Evolutionary conservation across 768 basidiomycete genomes (phyloP).

Genomic region (Tephrocybe sp.): DNA sequence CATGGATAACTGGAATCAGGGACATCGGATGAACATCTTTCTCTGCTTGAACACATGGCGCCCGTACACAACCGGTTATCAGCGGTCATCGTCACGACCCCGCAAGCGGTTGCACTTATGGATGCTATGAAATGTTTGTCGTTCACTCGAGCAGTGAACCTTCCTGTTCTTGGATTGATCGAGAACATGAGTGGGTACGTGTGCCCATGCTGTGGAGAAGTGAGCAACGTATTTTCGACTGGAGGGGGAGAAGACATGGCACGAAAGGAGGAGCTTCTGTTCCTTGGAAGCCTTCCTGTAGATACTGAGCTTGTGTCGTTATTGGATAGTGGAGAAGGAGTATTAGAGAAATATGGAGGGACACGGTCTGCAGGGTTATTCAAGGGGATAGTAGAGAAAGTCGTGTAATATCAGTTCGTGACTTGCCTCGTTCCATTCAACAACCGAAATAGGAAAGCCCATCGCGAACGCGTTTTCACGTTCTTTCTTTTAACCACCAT

Average conservation of each 20-base stretch:
- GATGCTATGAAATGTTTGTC: conserved; percentile 97
- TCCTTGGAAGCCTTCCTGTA: conserved; percentile 88
- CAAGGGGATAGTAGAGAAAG: conserved; percentile 43
- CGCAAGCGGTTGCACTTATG: conserved; percentile 93
- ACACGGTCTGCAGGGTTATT: conserved; percentile 76
- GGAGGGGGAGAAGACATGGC: conserved; percentile 93
- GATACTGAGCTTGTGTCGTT: conserved; percentile 88
- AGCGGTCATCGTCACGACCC: conserved; percentile 92
- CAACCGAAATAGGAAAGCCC: conserved; percentile 27
- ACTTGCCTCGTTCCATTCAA: conserved; percentile 34
- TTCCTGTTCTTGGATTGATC: conserved; percentile 88
- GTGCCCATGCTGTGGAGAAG: conserved; percentile 95
- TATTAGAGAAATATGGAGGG: conserved; percentile 59
- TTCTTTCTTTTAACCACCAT: conserved; percentile 15
- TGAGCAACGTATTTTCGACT: conserved; percentile 92
- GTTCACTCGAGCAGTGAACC: conserved; percentile 83
- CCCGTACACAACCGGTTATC: conserved; percentile 77
- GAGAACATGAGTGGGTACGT: conserved; percentile 99
- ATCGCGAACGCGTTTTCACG: conserved; percentile 27
- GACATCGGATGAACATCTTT: conserved; percentile 98
- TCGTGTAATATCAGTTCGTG: conserved; percentile 6
- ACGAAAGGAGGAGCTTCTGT: conserved; percentile 62
- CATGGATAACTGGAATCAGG: conserved; percentile 46
- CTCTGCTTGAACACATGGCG: conserved; percentile 89
- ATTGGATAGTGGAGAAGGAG: conserved; percentile 63